phyloP scores from a whole-genome alignment of 2,329 filamentous ascomycete genomes.

The Colletotrichum sp. region DNA sequence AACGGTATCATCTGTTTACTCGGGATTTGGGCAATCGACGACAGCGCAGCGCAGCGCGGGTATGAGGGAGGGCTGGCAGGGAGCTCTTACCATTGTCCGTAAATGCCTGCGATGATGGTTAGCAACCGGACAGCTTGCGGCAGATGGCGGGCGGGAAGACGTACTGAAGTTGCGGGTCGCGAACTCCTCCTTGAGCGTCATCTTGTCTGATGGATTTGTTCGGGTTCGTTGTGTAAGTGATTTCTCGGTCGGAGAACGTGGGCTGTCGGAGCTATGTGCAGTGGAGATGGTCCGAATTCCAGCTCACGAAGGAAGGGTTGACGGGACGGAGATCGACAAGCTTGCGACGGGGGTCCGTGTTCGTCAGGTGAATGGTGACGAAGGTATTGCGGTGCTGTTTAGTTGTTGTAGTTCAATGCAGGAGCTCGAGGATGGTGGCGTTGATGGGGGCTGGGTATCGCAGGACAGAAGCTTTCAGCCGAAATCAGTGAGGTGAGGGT shows the following conservation, averaged over 20 bases:
- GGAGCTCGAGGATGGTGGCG: neutral
- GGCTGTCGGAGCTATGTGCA: slow-evolving; percentile 12
- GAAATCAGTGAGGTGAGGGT: neutral
- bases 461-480: neutral
- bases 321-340: slow-evolving; percentile 6
- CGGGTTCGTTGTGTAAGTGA: neutral
- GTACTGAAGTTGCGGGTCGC: slow-evolving; percentile 76
- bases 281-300: slow-evolving; percentile 21
- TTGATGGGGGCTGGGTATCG: neutral
- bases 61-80: neutral
- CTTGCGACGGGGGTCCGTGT: neutral
- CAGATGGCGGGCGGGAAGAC: slow-evolving; percentile 32
- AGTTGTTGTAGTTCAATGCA: neutral
- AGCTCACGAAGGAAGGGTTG: slow-evolving; percentile 12
- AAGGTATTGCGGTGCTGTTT: neutral
- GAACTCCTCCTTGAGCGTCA: slow-evolving; percentile 76
- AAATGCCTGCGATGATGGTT: slow-evolving; percentile 62
- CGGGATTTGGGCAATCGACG: neutral
- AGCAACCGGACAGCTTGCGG: slow-evolving; percentile 27
- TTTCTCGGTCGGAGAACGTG: slow-evolving; percentile 18
- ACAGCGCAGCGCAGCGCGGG: neutral
- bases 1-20: neutral
- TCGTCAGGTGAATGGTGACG: neutral
- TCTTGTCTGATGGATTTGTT: slow-evolving; percentile 45
- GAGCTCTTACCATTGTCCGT: slow-evolving; percentile 72